Percentiles rank a stretch among this genome's conserved stretches.
These are phyloP conservation scores for Aspergillus sclerotialis DNA, from an alignment of 2,329 filamentous ascomycete species.

Conservation along the genomic window DNA sequence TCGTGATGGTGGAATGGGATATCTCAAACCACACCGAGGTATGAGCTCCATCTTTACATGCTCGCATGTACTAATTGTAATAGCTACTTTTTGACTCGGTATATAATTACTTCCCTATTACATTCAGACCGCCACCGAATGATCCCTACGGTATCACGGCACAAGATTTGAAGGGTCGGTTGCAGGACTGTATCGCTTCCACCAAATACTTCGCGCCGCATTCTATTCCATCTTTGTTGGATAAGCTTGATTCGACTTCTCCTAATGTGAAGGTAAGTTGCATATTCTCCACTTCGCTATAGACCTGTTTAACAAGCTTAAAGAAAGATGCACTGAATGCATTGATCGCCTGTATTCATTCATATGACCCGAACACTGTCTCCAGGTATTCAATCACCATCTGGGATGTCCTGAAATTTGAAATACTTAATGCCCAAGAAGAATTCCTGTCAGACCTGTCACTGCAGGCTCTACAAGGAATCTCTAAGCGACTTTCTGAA, in stretches of 20 bases:
- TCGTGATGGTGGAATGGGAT: slow-evolving; percentile 63
- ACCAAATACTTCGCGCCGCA: slow-evolving; percentile 58
- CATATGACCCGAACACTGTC: slow-evolving; percentile 53
- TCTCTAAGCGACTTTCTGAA: slow-evolving; percentile 49
- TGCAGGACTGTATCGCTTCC: slow-evolving; percentile 58
- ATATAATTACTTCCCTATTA: slow-evolving; percentile 68
- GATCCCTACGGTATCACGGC: slow-evolving; percentile 65
- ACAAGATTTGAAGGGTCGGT: slow-evolving; percentile 58
- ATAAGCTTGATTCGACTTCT: slow-evolving; percentile 64
- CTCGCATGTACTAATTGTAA: slow-evolving; percentile 9
- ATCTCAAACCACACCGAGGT: slow-evolving; percentile 55
- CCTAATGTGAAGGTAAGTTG: slow-evolving; percentile 55
- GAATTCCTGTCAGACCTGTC: slow-evolving; percentile 58
- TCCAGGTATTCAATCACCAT: slow-evolving; percentile 58
- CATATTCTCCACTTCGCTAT: too few relatives aligned
- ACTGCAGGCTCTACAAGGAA: slow-evolving; percentile 47
- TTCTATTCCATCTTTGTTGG: slow-evolving; percentile 59
- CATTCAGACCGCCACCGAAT: slow-evolving; percentile 61
- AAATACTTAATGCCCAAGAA: slow-evolving; percentile 61
- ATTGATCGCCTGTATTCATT: slow-evolving; percentile 52
- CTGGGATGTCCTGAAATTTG: slow-evolving; percentile 64
- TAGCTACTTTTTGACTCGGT: slow-evolving; percentile 57
- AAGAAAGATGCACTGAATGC: slow-evolving; percentile 59
- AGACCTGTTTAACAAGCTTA: slow-evolving; percentile 8
- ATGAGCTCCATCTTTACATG: slow-evolving; percentile 5